Evolutionary conservation across 2,329 filamentous ascomycete species (phyloP).

Genomic region (Aspergillaceae sp.): DNA sequence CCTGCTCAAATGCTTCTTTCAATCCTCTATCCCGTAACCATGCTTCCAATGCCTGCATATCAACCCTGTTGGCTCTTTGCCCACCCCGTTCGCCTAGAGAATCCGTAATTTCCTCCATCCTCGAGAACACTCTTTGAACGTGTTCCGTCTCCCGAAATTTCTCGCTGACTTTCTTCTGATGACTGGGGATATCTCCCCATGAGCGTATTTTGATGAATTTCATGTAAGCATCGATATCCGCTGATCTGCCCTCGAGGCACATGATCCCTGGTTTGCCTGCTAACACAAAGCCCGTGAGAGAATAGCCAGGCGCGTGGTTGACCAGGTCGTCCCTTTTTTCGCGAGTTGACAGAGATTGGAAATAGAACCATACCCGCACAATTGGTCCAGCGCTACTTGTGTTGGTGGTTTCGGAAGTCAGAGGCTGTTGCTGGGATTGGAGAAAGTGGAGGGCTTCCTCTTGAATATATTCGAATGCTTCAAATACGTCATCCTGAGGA

Average conservation of each 20-base stretch:
- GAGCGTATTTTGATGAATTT: slow-evolving; percentile 55
- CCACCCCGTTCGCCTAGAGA: slow-evolving; percentile 24
- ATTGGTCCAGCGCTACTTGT: slow-evolving; percentile 17
- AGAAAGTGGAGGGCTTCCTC: slow-evolving; percentile 28
- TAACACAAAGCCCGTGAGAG: slow-evolving; percentile 51
- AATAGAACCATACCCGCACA: slow-evolving; percentile 55
- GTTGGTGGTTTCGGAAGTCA: neutral
- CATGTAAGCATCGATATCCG: slow-evolving; percentile 51
- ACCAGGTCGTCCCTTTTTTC: slow-evolving; percentile 52
- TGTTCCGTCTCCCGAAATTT: slow-evolving; percentile 36
- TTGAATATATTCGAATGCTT: slow-evolving; percentile 39
- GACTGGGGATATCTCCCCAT: slow-evolving; percentile 54
- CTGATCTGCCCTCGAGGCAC: slow-evolving; percentile 31
- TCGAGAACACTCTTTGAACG: slow-evolving; percentile 18
- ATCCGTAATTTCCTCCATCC: slow-evolving; percentile 28
- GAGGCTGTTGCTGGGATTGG: slow-evolving; percentile 9
- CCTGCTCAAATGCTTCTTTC: slow-evolving; percentile 23
- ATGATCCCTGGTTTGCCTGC: slow-evolving; percentile 50
- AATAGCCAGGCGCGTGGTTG: slow-evolving; percentile 44
- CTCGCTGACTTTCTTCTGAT: slow-evolving; percentile 57
- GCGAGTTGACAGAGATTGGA: slow-evolving; percentile 53
- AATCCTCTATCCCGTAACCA: slow-evolving; percentile 20
- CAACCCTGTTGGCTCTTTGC: slow-evolving; percentile 24
- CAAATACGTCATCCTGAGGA: slow-evolving; percentile 38
- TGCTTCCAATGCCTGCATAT: slow-evolving; percentile 27